Percentiles rank a stretch among this genome's conserved stretches.
These are phyloP conservation scores for Apiospora sp. DNA, from an alignment of 2,329 filamentous ascomycete genomes.

Conservation along the genomic window DNA sequence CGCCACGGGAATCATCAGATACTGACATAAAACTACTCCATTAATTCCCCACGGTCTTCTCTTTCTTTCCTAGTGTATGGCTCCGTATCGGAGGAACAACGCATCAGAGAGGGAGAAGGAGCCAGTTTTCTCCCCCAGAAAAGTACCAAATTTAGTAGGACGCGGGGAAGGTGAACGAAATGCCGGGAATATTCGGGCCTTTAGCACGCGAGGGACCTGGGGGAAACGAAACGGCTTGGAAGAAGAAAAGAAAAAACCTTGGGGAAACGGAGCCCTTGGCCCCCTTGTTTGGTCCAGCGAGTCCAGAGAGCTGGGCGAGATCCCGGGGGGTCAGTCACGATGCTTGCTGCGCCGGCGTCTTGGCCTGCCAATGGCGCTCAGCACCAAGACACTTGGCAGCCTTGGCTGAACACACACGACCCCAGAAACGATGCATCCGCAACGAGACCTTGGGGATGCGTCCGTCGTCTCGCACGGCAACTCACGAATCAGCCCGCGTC, in stretches of 20 bases:
- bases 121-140: background rate
- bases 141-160: background rate
- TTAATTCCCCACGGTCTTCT: background rate
- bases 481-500: background rate
- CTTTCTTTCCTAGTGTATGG: background rate
- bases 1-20: constrained; percentile 14
- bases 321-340: constrained; percentile 1
- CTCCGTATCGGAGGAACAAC: background rate
- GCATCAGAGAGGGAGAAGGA: background rate
- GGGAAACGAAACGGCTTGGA: constrained; percentile 28
- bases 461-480: background rate
- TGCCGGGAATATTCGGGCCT: constrained; percentile 25
- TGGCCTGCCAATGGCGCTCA: constrained; percentile 22
- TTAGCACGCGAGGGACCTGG: constrained; percentile 25
- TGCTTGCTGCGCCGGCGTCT: constrained; percentile 9
- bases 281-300: background rate
- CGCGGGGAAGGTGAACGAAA: constrained; percentile 8
- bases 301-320: background rate
- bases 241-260: background rate
- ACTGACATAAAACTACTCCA: constrained; percentile 12
- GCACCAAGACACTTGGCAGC: constrained; percentile 22
- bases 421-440: background rate
- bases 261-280: background rate
- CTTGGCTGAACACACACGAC: constrained; percentile 16
- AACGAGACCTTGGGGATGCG: background rate